These are phyloP conservation scores for Rhodomyrtus psidioides DNA, from an alignment of 441 rosid genomes.

Conservation along the genomic window DNA sequence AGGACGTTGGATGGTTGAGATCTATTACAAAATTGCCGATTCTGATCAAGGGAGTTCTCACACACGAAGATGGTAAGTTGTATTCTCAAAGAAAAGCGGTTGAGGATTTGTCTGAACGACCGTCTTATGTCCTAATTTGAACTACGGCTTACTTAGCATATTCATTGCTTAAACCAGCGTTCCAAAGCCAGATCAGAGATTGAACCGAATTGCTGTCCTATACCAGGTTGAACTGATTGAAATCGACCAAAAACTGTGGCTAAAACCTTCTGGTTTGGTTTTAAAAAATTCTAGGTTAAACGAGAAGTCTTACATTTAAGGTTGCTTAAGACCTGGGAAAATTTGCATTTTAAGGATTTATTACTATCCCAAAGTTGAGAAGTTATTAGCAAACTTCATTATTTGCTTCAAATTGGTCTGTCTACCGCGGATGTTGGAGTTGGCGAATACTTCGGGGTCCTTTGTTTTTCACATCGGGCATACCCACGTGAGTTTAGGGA, in stretches of 20 bases:
- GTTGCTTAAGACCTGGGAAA: background rate
- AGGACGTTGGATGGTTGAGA: constrained; percentile 77
- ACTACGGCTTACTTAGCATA: background rate
- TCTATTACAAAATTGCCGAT: constrained; percentile 72
- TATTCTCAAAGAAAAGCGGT: background rate
- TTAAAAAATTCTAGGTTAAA: background rate
- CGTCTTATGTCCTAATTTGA: background rate
- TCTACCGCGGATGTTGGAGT: too few species aligned
- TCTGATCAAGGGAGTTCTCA: constrained; percentile 69
- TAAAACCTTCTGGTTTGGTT: background rate
- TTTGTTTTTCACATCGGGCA: too few species aligned
- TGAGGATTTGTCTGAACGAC: background rate
- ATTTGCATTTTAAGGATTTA: background rate
- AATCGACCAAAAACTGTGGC: background rate
- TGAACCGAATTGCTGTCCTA: background rate
- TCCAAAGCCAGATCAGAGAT: background rate
- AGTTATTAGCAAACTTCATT: background rate
- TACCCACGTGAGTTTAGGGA: too few species aligned
- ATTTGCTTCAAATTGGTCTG: background rate
- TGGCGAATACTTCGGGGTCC: too few species aligned
- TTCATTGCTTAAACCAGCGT: background rate
- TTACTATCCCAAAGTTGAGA: background rate
- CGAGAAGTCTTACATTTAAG: background rate
- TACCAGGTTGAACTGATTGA: background rate
- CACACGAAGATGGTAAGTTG: constrained; percentile 66